These are phyloP conservation scores for Trametes elegans DNA, from an alignment of 768 basidiomycete species.

Conservation along the genomic window DNA sequence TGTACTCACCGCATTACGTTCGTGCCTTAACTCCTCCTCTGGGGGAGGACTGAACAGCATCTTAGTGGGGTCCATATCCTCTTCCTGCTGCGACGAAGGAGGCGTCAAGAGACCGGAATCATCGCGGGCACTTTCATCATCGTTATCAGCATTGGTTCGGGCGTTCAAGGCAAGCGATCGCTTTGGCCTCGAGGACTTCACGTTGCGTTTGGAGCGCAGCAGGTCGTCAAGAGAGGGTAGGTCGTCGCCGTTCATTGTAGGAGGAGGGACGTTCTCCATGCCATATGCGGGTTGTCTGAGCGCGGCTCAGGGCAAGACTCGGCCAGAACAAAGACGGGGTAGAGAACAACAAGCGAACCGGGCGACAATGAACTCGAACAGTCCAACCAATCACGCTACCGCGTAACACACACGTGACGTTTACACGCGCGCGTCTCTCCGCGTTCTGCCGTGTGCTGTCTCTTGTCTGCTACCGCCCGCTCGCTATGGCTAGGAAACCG, in stretches of 20 bases:
- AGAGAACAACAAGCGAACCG: slow-evolving; percentile 6
- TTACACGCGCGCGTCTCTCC: not conserved
- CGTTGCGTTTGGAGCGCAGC: slow-evolving; percentile 16
- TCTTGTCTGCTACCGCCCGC: not conserved
- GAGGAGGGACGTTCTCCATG: slow-evolving; percentile 18
- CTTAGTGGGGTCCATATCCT: slow-evolving; percentile 23
- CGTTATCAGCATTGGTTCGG: slow-evolving; percentile 11
- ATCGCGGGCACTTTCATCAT: slow-evolving; percentile 1
- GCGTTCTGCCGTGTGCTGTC: slow-evolving; percentile 8
- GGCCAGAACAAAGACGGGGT: not conserved
- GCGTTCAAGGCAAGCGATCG: slow-evolving; percentile 11
- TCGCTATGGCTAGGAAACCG: not conserved
- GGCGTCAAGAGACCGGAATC: slow-evolving; percentile 28
- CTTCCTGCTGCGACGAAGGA: slow-evolving; percentile 26
- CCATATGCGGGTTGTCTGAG: not conserved
- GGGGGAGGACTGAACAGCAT: slow-evolving; percentile 60
- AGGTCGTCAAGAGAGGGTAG: slow-evolving; percentile 17
- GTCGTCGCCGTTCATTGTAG: slow-evolving; percentile 12
- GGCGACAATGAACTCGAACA: too few relatives aligned
- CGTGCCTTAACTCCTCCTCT: slow-evolving; percentile 45
- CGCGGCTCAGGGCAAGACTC: not conserved
- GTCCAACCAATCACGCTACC: slow-evolving; percentile 11
- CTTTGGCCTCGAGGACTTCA: slow-evolving; percentile 23
- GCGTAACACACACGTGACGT: slow-evolving; percentile 6
- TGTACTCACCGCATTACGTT: slow-evolving; percentile 25